phyloP scores from a whole-genome alignment of 768 basidiomycete species.

The Trichaptum fuscoviolaceum region DNA sequence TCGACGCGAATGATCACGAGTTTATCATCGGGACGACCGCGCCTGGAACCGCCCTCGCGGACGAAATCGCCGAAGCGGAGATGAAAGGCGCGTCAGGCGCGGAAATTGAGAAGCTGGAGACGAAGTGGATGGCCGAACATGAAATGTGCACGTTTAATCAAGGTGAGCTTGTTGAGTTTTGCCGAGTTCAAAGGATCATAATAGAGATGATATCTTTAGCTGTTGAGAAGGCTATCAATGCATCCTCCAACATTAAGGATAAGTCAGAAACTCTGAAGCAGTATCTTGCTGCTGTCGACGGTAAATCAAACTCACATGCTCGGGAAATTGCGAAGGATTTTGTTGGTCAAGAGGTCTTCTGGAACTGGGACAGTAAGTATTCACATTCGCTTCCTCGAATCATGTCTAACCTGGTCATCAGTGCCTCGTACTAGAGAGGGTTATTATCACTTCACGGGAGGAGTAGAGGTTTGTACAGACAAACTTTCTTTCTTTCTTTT shows the following conservation, averaged over 20 bases:
- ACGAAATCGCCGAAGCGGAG: constrained; percentile 66
- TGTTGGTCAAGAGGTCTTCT: constrained; percentile 63
- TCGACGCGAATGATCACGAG: constrained; percentile 76
- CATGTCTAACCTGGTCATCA: constrained; percentile 22
- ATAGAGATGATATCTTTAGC: constrained; percentile 39
- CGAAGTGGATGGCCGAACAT: constrained; percentile 64
- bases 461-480: constrained; percentile 48
- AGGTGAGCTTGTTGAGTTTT: constrained; percentile 39
- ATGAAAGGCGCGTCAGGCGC: constrained; percentile 53
- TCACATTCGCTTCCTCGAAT: not conserved
- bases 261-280: constrained; percentile 52
- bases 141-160: constrained; percentile 79
- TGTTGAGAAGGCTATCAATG: constrained; percentile 51
- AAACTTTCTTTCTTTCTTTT: not conserved
- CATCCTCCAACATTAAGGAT: constrained; percentile 38
- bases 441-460: constrained; percentile 83
- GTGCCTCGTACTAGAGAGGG: constrained; percentile 88
- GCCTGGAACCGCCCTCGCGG: constrained; percentile 48
- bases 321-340: constrained; percentile 71
- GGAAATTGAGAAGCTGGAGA: constrained; percentile 71
- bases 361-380: constrained; percentile 85
- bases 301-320: constrained; percentile 70
- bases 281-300: constrained; percentile 52
- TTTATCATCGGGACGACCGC: constrained; percentile 34
- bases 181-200: not conserved